These are phyloP conservation scores for Sclerotinia glacialis DNA, from an alignment of 2,329 filamentous ascomycete genomes.

Conservation along the genomic window DNA sequence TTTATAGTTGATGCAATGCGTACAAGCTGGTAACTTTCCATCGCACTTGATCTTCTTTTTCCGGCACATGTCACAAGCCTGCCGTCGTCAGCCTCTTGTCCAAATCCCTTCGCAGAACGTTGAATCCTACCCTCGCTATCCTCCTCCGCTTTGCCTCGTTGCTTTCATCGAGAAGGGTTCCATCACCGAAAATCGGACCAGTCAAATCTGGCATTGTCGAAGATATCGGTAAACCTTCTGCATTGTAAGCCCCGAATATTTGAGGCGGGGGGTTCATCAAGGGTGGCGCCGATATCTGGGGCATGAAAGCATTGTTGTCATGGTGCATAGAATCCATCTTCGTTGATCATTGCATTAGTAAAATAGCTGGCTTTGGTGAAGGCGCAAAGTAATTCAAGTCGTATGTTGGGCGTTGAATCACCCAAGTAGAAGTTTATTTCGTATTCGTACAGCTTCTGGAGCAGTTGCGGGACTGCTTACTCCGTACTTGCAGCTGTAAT, in stretches of 20 bases:
- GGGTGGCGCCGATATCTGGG: conserved; percentile 57
- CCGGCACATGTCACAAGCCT: conserved; percentile 70
- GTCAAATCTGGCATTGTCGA: conserved; percentile 56
- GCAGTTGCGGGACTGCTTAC: conserved; percentile 1
- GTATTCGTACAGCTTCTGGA: conserved; percentile 18
- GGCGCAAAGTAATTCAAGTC: background rate
- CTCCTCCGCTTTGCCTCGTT: conserved; percentile 70
- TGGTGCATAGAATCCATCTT: conserved; percentile 28
- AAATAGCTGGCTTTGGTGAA: background rate
- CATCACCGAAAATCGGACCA: conserved; percentile 60
- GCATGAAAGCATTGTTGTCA: conserved; percentile 44
- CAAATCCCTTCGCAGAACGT: conserved; percentile 6
- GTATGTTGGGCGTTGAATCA: background rate
- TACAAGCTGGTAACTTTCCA: conserved; percentile 90
- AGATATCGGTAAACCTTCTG: conserved; percentile 58
- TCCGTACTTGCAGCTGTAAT: background rate
- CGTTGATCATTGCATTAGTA: conserved; percentile 26
- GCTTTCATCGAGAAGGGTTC: conserved; percentile 58
- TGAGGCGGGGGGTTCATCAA: conserved; percentile 67
- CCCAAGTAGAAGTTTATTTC: background rate
- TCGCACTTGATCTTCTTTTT: conserved; percentile 99
- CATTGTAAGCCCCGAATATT: conserved; percentile 62
- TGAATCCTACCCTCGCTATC: conserved; percentile 58
- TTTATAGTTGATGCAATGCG: conserved; percentile 96
- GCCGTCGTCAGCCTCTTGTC: conserved; percentile 37